phyloP scores from a whole-genome alignment of 192 early-diverging fungal genomes.

The Podochytrium sp. region DNA sequence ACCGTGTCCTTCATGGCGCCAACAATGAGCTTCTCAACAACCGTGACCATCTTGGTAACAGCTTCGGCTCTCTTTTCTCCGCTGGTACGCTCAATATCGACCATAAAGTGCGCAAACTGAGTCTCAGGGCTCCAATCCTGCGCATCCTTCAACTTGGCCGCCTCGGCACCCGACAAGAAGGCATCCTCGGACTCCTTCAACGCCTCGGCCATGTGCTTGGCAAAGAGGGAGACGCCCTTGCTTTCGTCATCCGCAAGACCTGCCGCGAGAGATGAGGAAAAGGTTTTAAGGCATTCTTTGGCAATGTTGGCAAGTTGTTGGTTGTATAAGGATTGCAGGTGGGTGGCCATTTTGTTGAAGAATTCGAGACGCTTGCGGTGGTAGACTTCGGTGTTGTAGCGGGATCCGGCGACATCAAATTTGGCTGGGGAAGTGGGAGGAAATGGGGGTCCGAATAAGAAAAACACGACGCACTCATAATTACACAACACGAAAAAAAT shows the following conservation, averaged over 20 bases:
- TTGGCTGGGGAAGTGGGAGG: conserved; percentile 16
- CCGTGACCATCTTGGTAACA: conserved; percentile 57
- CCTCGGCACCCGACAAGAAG: conserved; percentile 51
- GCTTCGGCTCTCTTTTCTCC: conserved; percentile 66
- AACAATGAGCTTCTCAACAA: conserved; percentile 39
- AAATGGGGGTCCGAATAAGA: not conserved
- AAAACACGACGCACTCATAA: not conserved
- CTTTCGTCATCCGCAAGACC: conserved; percentile 39
- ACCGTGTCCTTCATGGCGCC: conserved; percentile 73
- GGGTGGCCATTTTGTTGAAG: conserved; percentile 73
- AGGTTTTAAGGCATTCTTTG: conserved; percentile 71
- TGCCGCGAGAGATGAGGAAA: conserved; percentile 60
- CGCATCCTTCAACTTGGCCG: conserved; percentile 62
- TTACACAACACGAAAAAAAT: not conserved
- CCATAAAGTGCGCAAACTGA: conserved; percentile 57
- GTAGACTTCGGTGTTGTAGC: conserved; percentile 90
- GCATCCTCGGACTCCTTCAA: conserved; percentile 43
- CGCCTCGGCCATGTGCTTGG: conserved; percentile 54
- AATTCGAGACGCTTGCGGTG: conserved; percentile 84
- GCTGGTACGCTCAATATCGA: conserved; percentile 66
- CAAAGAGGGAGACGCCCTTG: conserved; percentile 57
- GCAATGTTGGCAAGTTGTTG: conserved; percentile 88
- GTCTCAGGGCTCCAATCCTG: conserved; percentile 68
- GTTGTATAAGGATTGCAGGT: conserved; percentile 77
- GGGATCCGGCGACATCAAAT: conserved; percentile 89